Evolutionary conservation across 345 rosid species (phyloP), one percentile per base, ranked within the genome.

Genomic region (Zanthoxylum bungeanum): DNA sequence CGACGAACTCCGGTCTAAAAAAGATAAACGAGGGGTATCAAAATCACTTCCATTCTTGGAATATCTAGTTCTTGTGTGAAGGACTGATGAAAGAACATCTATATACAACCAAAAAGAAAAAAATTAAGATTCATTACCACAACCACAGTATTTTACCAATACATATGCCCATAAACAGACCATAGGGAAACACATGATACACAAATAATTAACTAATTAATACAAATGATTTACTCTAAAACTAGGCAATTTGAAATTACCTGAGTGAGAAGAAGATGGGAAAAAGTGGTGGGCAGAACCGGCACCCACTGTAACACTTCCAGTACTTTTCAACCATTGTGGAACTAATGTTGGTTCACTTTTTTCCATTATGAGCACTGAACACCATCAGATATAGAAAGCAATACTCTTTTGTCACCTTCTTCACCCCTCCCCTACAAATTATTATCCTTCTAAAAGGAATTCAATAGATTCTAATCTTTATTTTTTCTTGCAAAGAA

Each of bases 261-360:
- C 96, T 71, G 89, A 75, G 57, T 74, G 84, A 63, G 90, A 73
- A 80, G 91, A 81, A 46, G 92, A 79, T 0, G 76, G 67, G 51
- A 80, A 76, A 49, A 70, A 80, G 69, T 77, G 89, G 73, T 82
- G 87, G 80, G 71, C 79, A 75, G 84, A 85, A 80, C 80, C 82
- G 80, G 89, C 82, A 82, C 76, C 83, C 50, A 89, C 86, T n/a
- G 84, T 76, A 78, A 81, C 88, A 84, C 84, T 74, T 73, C 92
- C 89, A 81, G 85, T 73, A 72, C 75, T 90, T 85, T 81, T 88
- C 88, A 92, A 73, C 97, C 96, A 92, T 86, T 92, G 92, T 72
- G 97, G 96, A 64, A 75, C 88, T 79, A 92, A 85, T 61, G 92
- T 39, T 50, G 85, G 93, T 81, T 92, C 96, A 81, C 84, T 86